These are phyloP conservation scores for Vitis hybrid DNA, from an alignment of 177 flowering plant genomes.

Conservation along the genomic window DNA sequence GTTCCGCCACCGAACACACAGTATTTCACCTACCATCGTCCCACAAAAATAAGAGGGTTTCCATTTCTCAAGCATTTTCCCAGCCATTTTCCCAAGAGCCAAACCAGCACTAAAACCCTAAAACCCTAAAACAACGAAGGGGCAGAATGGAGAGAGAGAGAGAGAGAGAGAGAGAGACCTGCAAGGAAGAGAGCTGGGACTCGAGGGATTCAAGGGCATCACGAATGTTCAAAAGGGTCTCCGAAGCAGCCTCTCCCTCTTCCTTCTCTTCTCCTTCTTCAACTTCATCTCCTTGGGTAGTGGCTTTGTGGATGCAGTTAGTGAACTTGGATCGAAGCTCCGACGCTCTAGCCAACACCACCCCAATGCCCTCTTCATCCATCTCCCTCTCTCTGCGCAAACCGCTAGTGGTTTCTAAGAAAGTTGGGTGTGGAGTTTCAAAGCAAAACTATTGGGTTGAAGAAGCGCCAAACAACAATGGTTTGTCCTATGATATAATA, in stretches of 20 bases:
- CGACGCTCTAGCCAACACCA: conserved; percentile 67
- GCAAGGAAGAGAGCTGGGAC: conserved; percentile 75
- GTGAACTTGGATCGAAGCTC: conserved; percentile 80
- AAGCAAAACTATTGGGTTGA: too few species aligned
- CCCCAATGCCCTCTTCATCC: conserved; percentile 79
- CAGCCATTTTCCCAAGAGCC: background rate
- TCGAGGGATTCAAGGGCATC: conserved; percentile 88
- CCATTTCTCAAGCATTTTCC: background rate
- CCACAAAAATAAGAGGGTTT: background rate
- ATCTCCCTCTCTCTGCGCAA: conserved; percentile 25
- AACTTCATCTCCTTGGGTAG: conserved; percentile 15
- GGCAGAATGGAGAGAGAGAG: too few species aligned
- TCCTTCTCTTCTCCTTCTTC: conserved; percentile 40
- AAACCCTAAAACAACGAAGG: conserved; percentile 3
- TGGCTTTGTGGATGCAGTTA: conserved; percentile 54
- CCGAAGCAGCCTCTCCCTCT: conserved; percentile 13
- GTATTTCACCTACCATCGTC: too few species aligned
- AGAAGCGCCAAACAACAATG: too few species aligned
- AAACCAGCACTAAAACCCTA: background rate
- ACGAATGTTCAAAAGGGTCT: conserved; percentile 62
- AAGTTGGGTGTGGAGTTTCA: too few species aligned
- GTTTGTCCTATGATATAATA: too few species aligned
- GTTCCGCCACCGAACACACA: too few species aligned
- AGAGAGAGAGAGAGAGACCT: conserved; percentile 43
- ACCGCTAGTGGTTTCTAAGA: conserved; percentile 8